Conservation (phyloP, 2,329 filamentous ascomycete genomes). For the Domatiomyces catenatus region DNA sequence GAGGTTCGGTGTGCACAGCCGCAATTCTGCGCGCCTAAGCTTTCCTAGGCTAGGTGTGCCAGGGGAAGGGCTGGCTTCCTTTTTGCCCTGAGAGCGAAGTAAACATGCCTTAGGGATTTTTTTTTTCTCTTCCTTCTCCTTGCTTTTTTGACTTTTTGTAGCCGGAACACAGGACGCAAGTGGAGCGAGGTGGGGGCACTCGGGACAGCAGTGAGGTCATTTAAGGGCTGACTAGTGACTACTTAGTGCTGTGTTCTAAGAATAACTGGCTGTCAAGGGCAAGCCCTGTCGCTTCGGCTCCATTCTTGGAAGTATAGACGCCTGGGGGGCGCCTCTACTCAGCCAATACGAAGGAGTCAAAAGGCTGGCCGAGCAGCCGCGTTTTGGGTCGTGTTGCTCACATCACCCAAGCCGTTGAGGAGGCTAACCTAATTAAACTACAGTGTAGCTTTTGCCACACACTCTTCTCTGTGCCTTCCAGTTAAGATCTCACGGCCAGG, state of each 20-base stretch:
- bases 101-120: neutral
- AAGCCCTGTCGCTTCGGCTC: neutral
- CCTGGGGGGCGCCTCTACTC: neutral
- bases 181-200: neutral
- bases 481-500: neutral
- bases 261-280: neutral
- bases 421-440: neutral
- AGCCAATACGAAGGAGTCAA: neutral
- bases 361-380: neutral
- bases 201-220: neutral
- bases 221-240: neutral
- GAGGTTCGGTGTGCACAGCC: neutral
- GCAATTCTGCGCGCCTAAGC: neutral
- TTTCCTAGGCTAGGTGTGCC: neutral
- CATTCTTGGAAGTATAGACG: neutral
- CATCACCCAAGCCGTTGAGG: neutral
- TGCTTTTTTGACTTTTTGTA: neutral
- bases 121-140: neutral
- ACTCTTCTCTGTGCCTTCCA: neutral
- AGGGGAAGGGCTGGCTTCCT: neutral
- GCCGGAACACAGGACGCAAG: neutral
- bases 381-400: neutral
- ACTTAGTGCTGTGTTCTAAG: neutral
- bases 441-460: neutral
- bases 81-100: neutral